Conservation (phyloP, 306 rosid species). For the Acmispon strigosus region DNA sequence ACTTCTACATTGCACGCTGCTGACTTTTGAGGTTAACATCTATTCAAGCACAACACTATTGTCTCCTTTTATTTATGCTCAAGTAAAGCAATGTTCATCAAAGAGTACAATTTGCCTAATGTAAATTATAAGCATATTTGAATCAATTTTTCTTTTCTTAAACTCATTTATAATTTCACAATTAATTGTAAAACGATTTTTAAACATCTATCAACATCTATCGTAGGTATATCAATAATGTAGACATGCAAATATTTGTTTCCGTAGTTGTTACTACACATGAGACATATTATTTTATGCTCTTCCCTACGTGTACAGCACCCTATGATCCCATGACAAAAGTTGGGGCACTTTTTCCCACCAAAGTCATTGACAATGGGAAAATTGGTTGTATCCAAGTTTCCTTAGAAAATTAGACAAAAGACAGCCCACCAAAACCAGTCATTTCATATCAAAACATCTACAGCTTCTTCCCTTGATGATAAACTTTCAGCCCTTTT, state of each 20-base stretch:
- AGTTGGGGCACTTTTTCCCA: constrained; percentile 42
- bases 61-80: not conserved
- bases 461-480: constrained; percentile 39
- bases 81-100: not conserved
- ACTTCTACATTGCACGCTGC: not conserved
- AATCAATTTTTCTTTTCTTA: no score
- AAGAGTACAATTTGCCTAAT: not conserved
- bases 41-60: not conserved
- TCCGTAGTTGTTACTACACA: not conserved
- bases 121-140: not conserved
- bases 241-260: not conserved
- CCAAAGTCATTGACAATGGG: constrained; percentile 41
- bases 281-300: constrained; percentile 18
- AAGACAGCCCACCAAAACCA: constrained; percentile 49
- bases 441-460: constrained; percentile 49
- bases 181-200: no score
- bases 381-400: constrained; percentile 36
- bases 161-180: no score
- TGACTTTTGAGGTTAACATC: not conserved
- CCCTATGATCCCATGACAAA: constrained; percentile 32
- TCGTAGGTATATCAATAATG: not conserved
- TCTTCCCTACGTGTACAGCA: constrained; percentile 11
- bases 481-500: constrained; percentile 85
- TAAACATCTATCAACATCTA: no score
- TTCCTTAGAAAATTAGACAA: constrained; percentile 24